Percentiles rank a stretch among this genome's conserved stretches.
Conservation (phyloP, 148 eudicot species). For the Arctostaphylos glauca region DNA sequence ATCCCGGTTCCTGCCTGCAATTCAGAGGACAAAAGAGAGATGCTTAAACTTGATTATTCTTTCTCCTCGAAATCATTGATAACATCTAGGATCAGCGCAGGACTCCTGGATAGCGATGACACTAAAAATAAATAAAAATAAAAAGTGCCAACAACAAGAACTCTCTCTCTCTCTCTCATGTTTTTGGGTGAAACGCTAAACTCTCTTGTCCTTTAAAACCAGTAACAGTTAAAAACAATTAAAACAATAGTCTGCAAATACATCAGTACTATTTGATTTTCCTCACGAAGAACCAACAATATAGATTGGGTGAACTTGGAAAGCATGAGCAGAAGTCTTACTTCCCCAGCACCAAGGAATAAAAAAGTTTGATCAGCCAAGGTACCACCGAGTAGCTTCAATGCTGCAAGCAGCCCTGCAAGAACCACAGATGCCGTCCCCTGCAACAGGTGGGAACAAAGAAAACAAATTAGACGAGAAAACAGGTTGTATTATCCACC, state of each 20-base stretch:
- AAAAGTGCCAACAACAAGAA: not conserved
- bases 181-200: not conserved
- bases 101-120: constrained; percentile 4
- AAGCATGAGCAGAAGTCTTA: constrained; percentile 23
- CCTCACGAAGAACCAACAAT: not conserved
- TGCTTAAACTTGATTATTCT: not conserved
- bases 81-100: not conserved
- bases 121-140: not conserved
- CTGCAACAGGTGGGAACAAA: constrained; percentile 18
- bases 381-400: constrained; percentile 46
- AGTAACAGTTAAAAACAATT: not conserved
- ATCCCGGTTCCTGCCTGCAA: constrained; percentile 95
- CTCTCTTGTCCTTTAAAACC: not conserved
- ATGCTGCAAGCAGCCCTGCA: constrained; percentile 50
- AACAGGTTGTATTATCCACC: not conserved
- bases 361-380: not conserved
- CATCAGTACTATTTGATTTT: not conserved
- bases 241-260: too few species aligned
- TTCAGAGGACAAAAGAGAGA: not conserved
- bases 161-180: not conserved
- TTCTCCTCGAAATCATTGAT: too few species aligned
- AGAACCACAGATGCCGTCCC: constrained; percentile 58
- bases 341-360: constrained; percentile 85
- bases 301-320: not conserved
- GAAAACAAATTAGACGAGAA: not conserved